Evolutionary conservation across 192 early-diverging fungal genomes (phyloP), one percentile per base, ranked within the genome.

Genomic region (Podila verticillata): DNA sequence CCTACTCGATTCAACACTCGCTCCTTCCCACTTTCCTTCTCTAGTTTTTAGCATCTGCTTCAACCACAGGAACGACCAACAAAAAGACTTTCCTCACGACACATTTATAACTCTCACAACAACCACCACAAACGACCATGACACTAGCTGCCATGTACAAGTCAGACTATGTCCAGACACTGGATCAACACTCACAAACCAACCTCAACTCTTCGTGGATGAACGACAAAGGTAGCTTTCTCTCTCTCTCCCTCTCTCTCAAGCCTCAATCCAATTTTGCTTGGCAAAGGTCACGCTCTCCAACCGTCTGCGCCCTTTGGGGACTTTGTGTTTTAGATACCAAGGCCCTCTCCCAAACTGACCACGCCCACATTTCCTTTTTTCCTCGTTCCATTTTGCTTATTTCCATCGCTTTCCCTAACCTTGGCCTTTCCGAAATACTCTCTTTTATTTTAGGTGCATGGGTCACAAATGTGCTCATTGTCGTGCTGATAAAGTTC

Each of bases 381-480:
- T 15, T 15, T n/a, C n/a, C n/a, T n/a, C n/a, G n/a, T n/a, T n/a
- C n/a, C n/a, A n/a, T n/a, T n/a, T n/a, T n/a, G n/a, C n/a, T n/a
- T n/a, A n/a, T n/a, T n/a, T n/a, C n/a, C n/a, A n/a, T n/a, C n/a
- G n/a, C n/a, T n/a, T n/a, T n/a, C n/a, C n/a, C n/a, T n/a, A n/a
- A n/a, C n/a, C n/a, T n/a, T n/a, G n/a, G n/a, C n/a, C n/a, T n/a
- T n/a, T 44, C 39, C 39, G 39, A 15, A 44, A 39, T 15, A 3
- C n/a, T n/a, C n/a, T 15, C 13, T 44, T 15, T 44, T 15, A 15
- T 44, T 44, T n/a, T 72, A 98, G 97, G 97, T 51, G 95, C 95
- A 6, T 98, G 97, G 95, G 85, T 95, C 35, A 93, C 95, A 47
- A 92, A 95, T 73, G 84, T 97, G 1, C 83, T 96, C 71, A 73